Base-by-base conservation (phyloP, 306 rosid genomes). In the Prunus mume region DNA sequence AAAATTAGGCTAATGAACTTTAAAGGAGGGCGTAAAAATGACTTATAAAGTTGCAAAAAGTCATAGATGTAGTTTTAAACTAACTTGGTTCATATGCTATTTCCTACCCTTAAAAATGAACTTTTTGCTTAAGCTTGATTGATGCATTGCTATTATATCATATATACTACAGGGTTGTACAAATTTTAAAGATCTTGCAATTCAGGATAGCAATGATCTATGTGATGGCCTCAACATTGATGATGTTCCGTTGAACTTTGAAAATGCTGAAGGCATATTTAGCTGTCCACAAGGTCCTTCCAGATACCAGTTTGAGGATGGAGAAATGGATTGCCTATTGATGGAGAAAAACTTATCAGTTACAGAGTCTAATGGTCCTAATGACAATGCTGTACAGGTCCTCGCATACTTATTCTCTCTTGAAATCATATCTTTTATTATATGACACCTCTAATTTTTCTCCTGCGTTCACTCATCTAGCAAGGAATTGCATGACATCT, bases 311-410 rank as follows among this genome's bases (percentile, higher is more conserved):
- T 83, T 84, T 71, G 88, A 86, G 72, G 89, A 84, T 72, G 91
- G 91, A 71, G 89, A 83, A 79, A 55, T 88, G 64, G 87, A 89
- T 25, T 85, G 86, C 78, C 78, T 87, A 15, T 77, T 90, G 68
- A 81, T 86, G 90, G 95, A 84, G 46, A 90, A 81, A 61, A 89
- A 81, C 82, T 38, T 76, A 45, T 73, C 88, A n/a, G 89, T 85
- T 18, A 81, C 91, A 12, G 96, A 83, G 70, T 85, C 96, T 24
- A 84, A 72, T 71, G 85, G 79, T 71, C 90, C 81, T 72, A 63
- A 72, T 68, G 96, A 89, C 50, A 83, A 78, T 82, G 72, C 88
- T 66, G 49, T 86, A 27, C 96, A 94, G 98, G 96, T 91, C 78
- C 41, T 80, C 58, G 41, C 17, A 2, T n/a, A 67, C 68, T 76